Evolutionary conservation across 2,329 filamentous ascomycete genomes (phyloP), one percentile per base, ranked within the genome.

Genomic region (Pyrenophora tritici-repentis): DNA sequence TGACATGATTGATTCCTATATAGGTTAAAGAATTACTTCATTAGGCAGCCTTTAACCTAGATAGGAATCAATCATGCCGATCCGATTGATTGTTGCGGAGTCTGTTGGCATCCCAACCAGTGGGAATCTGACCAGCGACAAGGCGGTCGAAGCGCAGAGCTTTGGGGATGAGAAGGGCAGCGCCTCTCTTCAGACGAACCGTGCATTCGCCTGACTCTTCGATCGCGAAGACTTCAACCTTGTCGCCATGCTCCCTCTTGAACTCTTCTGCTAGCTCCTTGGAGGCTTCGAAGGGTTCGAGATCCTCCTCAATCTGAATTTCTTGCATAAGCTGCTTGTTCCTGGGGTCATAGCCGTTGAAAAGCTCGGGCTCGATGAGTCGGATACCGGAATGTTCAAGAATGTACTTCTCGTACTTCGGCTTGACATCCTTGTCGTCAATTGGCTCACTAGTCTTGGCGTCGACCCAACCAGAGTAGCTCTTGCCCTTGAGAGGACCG

Each of bases 311-410:
- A 55, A 99, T 95, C 62, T 97, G 92, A 51, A 99, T 90, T 76
- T 99, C 94, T 72, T 99, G 94, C 43, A 99, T 87, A 60, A 99
- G 83, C 79, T 97, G 91, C 83, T 99, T 99, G 86, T 96, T 92
- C 76, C 95, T 94, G 55, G 94, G 95, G 73, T 99, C 92, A 72
- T 99, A 99, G 52, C 94, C 94, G 52, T 89, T 88, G 77, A 99
- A 97, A n/a, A 99, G 83, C 77, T 99, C 94, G 0, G 94, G 92
- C 78, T 99, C 94, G 66, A 99, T 97, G 37, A 99, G 83, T 74
- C 94, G 93, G 65, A 99, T 99, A 79, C 94, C 94, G 34, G 91
- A 89, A 80, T 99, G 94, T 69, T 97, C 93, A 36, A 99, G 82
- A 59, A 99, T 96, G 75, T 88, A 84, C 79, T 95, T 96, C 81